Conservation (phyloP, 1,284 basidiomycete genomes). For the Boletus semigastroideus region DNA sequence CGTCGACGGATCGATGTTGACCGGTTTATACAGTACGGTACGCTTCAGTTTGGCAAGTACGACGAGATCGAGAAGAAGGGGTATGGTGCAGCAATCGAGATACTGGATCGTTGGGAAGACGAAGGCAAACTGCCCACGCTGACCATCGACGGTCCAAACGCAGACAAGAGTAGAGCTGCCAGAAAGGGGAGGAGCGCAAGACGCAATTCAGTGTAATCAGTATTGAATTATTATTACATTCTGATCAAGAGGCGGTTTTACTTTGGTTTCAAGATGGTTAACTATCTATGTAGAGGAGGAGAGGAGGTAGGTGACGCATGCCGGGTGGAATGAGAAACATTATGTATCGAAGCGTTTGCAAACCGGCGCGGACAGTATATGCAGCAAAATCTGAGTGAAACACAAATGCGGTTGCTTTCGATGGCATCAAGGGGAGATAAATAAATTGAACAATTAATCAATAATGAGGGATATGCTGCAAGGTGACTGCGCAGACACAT, state of each 20-base stretch:
- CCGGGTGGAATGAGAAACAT: conserved; percentile 13
- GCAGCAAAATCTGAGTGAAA: conserved; percentile 13
- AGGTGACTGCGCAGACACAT: conserved; percentile 10
- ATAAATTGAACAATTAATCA: conserved; percentile 35
- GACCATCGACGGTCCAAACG: conserved; percentile 56
- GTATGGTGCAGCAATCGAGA: conserved; percentile 71
- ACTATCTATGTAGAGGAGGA: conserved; percentile 20
- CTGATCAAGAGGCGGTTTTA: not conserved
- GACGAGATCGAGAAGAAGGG: conserved; percentile 86
- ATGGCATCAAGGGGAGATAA: conserved; percentile 21
- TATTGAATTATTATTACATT: not conserved
- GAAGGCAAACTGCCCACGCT: conserved; percentile 79
- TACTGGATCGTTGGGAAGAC: conserved; percentile 78
- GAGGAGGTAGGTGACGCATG: conserved; percentile 19
- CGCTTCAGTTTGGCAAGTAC: conserved; percentile 77
- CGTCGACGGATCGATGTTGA: not conserved
- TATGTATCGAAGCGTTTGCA: conserved; percentile 23
- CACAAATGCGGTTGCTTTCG: conserved; percentile 9
- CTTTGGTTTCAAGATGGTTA: conserved; percentile 17
- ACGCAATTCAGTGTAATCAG: conserved; percentile 62
- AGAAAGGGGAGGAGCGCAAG: conserved; percentile 75
- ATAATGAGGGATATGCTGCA: conserved; percentile 38
- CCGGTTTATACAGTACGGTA: conserved; percentile 58
- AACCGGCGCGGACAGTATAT: conserved; percentile 17
- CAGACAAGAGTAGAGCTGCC: conserved; percentile 41